Evolutionary conservation across 768 basidiomycete genomes (phyloP), one percentile per base, ranked within the genome.

Genomic region (Russula earlei): DNA sequence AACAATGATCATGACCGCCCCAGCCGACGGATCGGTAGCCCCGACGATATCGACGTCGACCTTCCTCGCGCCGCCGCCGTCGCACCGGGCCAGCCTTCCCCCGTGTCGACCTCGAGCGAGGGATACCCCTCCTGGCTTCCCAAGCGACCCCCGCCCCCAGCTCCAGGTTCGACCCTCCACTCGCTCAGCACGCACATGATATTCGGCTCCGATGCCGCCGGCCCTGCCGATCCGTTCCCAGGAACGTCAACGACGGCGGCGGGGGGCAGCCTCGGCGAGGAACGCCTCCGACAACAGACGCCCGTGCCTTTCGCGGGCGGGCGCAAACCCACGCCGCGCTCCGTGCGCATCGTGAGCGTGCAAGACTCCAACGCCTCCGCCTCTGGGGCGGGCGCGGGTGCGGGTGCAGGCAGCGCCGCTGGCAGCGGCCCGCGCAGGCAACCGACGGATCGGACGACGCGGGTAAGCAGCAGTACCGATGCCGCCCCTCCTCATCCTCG

Each of bases 71-170:
- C 38, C 19, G 19, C n/a, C 38, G 22, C 52, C 38, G 22, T 48
- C 37, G 29, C 29, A 31, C n/a, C 49, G 11, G 31, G 40, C 49
- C 24, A 44, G 22, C 47, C 9, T 15, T 54, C 52, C 38, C 52
- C 50, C 49, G 36, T 20, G 25, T 37, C 37, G 9, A 31, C 55
- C 19, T 60, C 59, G 7, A 59, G 49, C 17, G 85, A 87, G 61
- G 83, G 83, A 14, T 91, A 91, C 66, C 89, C 89, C 3, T 83
- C 85, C 22, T 91, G 89, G 89, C 81, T 91, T 1, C 89, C 89
- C 17, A 80, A 74, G 56, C 77, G 89, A 14, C 89, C 90, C 2
- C 82, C 82, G 15, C 85, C 81, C 0, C 89, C 89, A 0, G 80
- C 80, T 8, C 89, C 90, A 3, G 78, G 78, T 4, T 85, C 85